A percentile compares a stretch with the other conserved stretches of the same genome.
phyloP scores from a whole-genome alignment of 2,329 filamentous ascomycete genomes.

The Endoconidiophora laricicola region DNA sequence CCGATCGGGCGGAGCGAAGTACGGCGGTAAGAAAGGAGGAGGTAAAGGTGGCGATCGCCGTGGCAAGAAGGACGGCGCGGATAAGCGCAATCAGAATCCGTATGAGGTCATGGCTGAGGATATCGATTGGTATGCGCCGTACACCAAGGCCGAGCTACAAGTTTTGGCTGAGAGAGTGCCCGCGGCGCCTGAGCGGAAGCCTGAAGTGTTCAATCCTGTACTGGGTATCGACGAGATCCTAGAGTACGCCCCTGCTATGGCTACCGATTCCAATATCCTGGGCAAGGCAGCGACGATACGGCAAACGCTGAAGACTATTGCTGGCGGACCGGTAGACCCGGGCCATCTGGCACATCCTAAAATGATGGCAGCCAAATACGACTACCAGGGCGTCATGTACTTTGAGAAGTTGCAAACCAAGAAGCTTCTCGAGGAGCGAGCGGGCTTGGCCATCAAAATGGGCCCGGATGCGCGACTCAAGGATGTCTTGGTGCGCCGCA shows the following conservation, averaged over 20 bases:
- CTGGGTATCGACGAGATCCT: conserved; percentile 22
- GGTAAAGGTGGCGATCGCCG: conserved; percentile 15
- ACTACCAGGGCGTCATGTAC: conserved; percentile 18
- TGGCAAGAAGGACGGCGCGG: conserved; percentile 13
- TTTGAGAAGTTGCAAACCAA: conserved; percentile 19
- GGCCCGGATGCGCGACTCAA: conserved; percentile 13
- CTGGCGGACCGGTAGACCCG: conserved; percentile 21
- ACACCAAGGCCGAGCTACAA: conserved; percentile 18
- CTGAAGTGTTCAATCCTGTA: conserved; percentile 19
- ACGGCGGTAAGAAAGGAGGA: conserved; percentile 13
- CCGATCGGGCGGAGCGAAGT: conserved; percentile 10
- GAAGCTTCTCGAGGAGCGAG: conserved; percentile 19
- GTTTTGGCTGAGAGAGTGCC: conserved; percentile 10
- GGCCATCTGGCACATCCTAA: conserved; percentile 19
- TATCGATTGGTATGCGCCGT: conserved; percentile 15
- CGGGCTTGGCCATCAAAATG: conserved; percentile 13
- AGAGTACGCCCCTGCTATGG: conserved; percentile 21
- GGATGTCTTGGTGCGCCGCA: conserved; percentile 19
- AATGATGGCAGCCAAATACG: conserved; percentile 20
- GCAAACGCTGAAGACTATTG: conserved; percentile 22
- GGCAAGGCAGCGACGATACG: conserved; percentile 21
- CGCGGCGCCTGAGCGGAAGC: conserved; percentile 7
- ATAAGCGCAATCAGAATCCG: conserved; percentile 15
- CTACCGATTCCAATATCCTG: conserved; percentile 18
- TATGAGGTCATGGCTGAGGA: conserved; percentile 17